A percentile compares a stretch with the other conserved stretches of the same genome.
phyloP scores from a whole-genome alignment of 2,329 filamentous ascomycete species.

The Ceratocystiopsis brevicomis region DNA sequence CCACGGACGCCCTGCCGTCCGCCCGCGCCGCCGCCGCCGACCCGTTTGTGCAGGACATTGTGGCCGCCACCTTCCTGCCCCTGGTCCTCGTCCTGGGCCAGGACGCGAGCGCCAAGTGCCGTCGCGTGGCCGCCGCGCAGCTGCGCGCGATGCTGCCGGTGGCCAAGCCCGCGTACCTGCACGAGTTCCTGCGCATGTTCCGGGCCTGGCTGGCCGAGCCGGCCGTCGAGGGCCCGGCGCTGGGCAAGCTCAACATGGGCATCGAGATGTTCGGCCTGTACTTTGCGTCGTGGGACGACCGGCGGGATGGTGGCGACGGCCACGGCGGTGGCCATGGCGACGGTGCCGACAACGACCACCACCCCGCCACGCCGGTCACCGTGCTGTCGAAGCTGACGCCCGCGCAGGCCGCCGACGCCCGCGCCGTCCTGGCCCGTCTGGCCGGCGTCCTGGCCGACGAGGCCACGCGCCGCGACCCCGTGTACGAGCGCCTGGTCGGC shows the following conservation, averaged over 20 bases:
- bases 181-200: conserved; percentile 52
- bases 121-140: conserved; percentile 60
- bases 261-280: conserved; percentile 62
- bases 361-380: background rate
- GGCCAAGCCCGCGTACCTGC: conserved; percentile 52
- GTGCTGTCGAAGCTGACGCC: conserved; percentile 14
- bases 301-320: background rate
- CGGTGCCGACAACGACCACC: too few species aligned
- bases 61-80: conserved; percentile 67
- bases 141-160: conserved; percentile 65
- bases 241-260: conserved; percentile 49
- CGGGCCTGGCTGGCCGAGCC: conserved; percentile 47
- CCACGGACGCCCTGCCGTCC: conserved; percentile 25
- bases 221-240: conserved; percentile 21
- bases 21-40: conserved; percentile 18
- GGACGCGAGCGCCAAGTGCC: conserved; percentile 72
- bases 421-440: conserved; percentile 38
- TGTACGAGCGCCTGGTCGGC: conserved; percentile 39
- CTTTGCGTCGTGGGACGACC: conserved; percentile 43
- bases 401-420: conserved; percentile 48
- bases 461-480: conserved; percentile 34
- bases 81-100: conserved; percentile 73
- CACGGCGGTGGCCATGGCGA: background rate
- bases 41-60: conserved; percentile 65
- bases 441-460: conserved; percentile 32